phyloP scores from a whole-genome alignment of 768 basidiomycete genomes.

The Epithele typhae region DNA sequence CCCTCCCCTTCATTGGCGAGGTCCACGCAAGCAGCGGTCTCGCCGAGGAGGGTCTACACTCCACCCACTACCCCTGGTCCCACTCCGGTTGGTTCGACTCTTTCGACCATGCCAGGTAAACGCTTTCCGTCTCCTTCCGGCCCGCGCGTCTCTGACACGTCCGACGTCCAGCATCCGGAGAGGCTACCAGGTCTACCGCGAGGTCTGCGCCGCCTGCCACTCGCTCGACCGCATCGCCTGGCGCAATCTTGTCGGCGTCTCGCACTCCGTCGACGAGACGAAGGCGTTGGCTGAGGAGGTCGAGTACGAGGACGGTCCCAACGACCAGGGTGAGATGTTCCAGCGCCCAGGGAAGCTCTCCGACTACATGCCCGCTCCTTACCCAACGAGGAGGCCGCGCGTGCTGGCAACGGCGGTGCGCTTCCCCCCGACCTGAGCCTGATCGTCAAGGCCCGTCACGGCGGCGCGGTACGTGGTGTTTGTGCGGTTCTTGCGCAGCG shows the following conservation, averaged over 20 bases:
- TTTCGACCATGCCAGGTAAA: constrained; percentile 93
- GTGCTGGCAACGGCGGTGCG: constrained; percentile 91
- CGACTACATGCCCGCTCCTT: constrained; percentile 93
- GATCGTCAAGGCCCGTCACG: constrained; percentile 97
- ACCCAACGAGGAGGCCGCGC: constrained; percentile 96
- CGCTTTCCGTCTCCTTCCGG: background rate
- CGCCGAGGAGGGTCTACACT: constrained; percentile 93
- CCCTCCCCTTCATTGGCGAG: constrained; percentile 84
- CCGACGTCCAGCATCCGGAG: constrained; percentile 71
- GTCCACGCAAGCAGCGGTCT: constrained; percentile 91
- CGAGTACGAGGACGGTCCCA: constrained; percentile 95
- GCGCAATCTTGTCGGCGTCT: constrained; percentile 98
- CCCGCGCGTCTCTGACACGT: background rate
- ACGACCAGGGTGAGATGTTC: constrained; percentile 97
- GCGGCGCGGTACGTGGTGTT: constrained; percentile 71
- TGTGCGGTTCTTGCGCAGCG: too few relatives aligned
- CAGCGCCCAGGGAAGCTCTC: constrained; percentile 96
- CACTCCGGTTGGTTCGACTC: constrained; percentile 86
- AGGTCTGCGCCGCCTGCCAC: constrained; percentile 98
- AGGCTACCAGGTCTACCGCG: constrained; percentile 96
- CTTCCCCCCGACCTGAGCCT: constrained; percentile 95
- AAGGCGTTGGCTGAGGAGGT: constrained; percentile 93
- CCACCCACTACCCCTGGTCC: constrained; percentile 83
- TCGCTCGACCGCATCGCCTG: constrained; percentile 99
- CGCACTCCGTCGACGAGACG: constrained; percentile 88